phyloP scores from a whole-genome alignment of 495 filamentous ascomycete genomes.

The Aspergillus sclerotiicarbonarius region DNA sequence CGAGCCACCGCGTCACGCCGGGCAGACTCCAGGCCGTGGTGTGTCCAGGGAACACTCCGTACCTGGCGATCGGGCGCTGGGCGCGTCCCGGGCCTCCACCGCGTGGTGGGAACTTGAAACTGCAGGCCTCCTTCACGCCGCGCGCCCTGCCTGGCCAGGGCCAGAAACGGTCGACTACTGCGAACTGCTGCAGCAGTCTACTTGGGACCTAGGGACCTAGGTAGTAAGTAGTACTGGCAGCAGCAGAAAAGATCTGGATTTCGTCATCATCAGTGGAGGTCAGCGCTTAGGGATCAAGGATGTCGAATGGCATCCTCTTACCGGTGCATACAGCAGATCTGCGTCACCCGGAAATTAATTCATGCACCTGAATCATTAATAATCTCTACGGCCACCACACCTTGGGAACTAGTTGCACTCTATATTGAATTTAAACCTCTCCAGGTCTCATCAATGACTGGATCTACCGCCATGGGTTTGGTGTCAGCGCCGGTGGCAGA shows the following conservation, averaged over 20 bases:
- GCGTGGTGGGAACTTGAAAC: slow-evolving; percentile 7
- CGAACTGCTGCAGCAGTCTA: background rate
- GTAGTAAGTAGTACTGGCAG: background rate
- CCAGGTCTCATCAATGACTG: background rate
- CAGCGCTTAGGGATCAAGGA: background rate
- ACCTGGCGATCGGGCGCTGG: slow-evolving; percentile 8
- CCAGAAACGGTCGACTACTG: background rate
- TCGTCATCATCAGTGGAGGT: background rate
- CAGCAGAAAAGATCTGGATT: background rate
- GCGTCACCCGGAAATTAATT: slow-evolving; percentile 23
- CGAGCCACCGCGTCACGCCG: background rate
- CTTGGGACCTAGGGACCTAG: background rate
- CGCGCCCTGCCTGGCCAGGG: background rate
- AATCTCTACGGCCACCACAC: background rate
- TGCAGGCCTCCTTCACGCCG: background rate
- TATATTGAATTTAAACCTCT: background rate
- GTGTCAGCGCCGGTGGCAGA: too few relatives aligned
- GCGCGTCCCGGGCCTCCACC: slow-evolving; percentile 7
- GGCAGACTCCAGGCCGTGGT: too few relatives aligned
- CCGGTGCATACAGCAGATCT: slow-evolving; percentile 16
- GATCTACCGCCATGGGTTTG: background rate
- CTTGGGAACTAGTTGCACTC: background rate
- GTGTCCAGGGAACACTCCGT: background rate
- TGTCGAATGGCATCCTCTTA: background rate
- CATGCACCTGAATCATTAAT: slow-evolving; percentile 7